Evolutionary conservation across 2,329 filamentous ascomycete species (phyloP).

Genomic region (Didymella sp.): DNA sequence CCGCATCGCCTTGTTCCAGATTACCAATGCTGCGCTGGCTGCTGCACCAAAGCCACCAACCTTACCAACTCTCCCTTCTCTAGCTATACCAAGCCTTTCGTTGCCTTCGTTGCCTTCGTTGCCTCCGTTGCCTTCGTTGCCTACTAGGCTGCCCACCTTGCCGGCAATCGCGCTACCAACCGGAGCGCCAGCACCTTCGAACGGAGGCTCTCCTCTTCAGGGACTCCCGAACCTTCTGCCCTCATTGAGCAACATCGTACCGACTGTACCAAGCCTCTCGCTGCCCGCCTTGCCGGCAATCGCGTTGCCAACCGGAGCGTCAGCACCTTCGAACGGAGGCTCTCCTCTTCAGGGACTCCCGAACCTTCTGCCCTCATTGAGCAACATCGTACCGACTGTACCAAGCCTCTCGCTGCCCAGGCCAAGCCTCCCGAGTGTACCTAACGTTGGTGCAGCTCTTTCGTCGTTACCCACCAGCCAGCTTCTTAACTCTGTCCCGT

Average conservation of each 20-base stretch:
- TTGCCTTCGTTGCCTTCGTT: background rate
- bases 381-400: too few relatives aligned
- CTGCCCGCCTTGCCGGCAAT: background rate
- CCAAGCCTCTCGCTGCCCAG: background rate
- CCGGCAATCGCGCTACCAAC: background rate
- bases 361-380: too few relatives aligned
- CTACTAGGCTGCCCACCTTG: background rate
- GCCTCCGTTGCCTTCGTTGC: background rate
- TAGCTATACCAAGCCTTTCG: background rate
- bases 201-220: background rate
- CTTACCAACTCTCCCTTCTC: background rate
- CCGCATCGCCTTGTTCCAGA: conserved; percentile 9
- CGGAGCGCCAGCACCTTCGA: background rate
- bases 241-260: too few relatives aligned
- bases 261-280: background rate
- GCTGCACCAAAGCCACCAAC: background rate
- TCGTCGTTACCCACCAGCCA: too few relatives aligned
- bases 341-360: background rate
- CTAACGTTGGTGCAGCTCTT: too few relatives aligned
- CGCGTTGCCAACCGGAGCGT: background rate
- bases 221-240: too few relatives aligned
- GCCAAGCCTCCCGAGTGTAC: background rate
- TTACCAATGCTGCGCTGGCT: background rate
- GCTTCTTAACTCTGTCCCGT: too few relatives aligned
- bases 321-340: background rate